Conservation (phyloP, 352 stramenopile genomes). For the Pythium periplocum region DNA sequence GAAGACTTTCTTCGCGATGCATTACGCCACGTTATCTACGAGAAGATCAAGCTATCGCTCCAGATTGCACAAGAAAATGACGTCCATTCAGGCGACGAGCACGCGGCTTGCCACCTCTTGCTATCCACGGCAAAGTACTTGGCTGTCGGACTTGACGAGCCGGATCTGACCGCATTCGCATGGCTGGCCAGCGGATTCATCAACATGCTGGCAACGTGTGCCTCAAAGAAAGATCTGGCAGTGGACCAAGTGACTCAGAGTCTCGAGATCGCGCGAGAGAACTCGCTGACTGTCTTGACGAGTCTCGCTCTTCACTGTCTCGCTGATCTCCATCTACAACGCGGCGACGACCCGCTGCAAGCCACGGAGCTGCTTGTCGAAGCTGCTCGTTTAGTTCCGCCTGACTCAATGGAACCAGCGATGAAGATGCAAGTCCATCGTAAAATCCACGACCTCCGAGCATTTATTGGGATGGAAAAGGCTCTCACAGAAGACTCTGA, state of each 20-base stretch:
- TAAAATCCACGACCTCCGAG: slow-evolving; percentile 25
- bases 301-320: slow-evolving; percentile 33
- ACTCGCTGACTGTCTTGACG: slow-evolving; percentile 28
- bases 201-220: slow-evolving; percentile 21
- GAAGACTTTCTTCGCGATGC: slow-evolving; percentile 24
- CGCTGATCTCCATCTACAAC: slow-evolving; percentile 22
- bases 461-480: slow-evolving; percentile 2
- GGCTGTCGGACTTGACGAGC: slow-evolving; percentile 31
- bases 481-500: too few relatives aligned
- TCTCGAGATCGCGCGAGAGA: slow-evolving; percentile 25
- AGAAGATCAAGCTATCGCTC: slow-evolving; percentile 33
- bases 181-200: slow-evolving; percentile 45
- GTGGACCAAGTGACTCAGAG: slow-evolving; percentile 26
- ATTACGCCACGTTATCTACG: slow-evolving; percentile 30
- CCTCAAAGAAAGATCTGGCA: slow-evolving; percentile 17
- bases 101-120: slow-evolving; percentile 24
- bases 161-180: slow-evolving; percentile 34
- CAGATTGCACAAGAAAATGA: slow-evolving; percentile 26
- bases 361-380: slow-evolving; percentile 23
- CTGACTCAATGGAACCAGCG: slow-evolving; percentile 19
- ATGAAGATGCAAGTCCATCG: slow-evolving; percentile 44
- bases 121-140: slow-evolving; percentile 37
- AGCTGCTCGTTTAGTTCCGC: slow-evolving; percentile 26
- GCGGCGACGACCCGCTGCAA: slow-evolving; percentile 1
- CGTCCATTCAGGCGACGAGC: slow-evolving; percentile 9